Conservation (phyloP, 202 grass and related monocot genomes). For the Panicum virgatum region DNA sequence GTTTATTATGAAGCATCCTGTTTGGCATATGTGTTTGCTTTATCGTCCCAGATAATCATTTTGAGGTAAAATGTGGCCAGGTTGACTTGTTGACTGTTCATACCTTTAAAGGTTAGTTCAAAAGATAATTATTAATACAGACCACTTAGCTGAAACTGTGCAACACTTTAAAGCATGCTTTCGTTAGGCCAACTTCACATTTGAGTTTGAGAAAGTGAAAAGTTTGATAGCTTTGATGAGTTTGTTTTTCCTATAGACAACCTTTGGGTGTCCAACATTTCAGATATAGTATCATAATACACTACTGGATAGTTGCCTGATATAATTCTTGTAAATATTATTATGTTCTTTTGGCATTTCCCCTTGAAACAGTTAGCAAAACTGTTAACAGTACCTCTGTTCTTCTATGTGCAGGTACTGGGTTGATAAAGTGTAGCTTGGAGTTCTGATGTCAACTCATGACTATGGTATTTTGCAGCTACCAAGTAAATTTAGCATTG, state of each 20-base stretch:
- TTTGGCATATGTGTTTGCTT: neutral
- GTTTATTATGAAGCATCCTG: neutral
- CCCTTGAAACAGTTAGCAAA: neutral
- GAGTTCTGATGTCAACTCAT: neutral
- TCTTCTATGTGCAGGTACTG: neutral
- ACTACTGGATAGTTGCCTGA: neutral
- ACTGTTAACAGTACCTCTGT: neutral
- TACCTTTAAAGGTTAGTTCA: no score
- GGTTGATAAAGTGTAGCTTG: neutral
- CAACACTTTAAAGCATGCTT: neutral
- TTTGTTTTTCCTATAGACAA: neutral
- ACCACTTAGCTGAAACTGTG: neutral
- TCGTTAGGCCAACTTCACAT: neutral
- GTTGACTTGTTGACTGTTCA: no score
- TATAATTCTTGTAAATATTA: neutral
- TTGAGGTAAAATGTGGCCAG: no score
- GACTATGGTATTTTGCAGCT: no score
- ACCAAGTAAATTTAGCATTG: no score
- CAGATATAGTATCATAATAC: neutral
- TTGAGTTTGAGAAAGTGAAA: neutral
- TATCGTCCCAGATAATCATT: neutral
- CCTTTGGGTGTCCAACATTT: neutral
- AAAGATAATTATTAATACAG: no score
- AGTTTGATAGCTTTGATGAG: neutral
- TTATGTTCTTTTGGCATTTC: neutral